phyloP scores from a whole-genome alignment of 1,284 basidiomycete genomes.

The Leccinum discolor region DNA sequence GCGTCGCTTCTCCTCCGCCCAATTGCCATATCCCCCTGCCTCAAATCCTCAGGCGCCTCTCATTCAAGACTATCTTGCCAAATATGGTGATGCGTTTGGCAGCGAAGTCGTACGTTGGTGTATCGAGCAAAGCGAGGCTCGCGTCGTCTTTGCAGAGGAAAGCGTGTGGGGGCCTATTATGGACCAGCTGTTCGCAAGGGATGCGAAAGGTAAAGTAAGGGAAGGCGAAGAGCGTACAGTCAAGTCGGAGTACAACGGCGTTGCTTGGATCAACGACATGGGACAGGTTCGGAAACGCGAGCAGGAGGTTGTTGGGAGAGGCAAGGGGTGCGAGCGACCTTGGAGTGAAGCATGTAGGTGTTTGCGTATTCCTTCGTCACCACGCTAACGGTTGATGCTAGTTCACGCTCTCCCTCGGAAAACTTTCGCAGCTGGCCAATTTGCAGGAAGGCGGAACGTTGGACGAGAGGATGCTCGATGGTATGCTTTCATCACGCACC shows the following conservation, averaged over 20 bases:
- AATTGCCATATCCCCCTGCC: slow-evolving; percentile 59
- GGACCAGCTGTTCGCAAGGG: slow-evolving; percentile 68
- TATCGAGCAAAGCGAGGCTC: slow-evolving; percentile 66
- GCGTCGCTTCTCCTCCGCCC: slow-evolving; percentile 81
- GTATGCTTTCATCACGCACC: slow-evolving; percentile 34
- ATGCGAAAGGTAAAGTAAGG: slow-evolving; percentile 27
- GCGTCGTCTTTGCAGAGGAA: slow-evolving; percentile 33
- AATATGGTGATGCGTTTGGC: slow-evolving; percentile 85
- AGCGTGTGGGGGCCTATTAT: slow-evolving; percentile 48
- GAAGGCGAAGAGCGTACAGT: slow-evolving; percentile 18
- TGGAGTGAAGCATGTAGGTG: slow-evolving; percentile 71
- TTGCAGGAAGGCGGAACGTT: slow-evolving; percentile 52
- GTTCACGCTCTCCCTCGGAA: slow-evolving; percentile 91
- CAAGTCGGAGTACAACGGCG: slow-evolving; percentile 39
- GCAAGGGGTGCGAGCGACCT: slow-evolving; percentile 60
- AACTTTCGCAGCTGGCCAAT: slow-evolving; percentile 82
- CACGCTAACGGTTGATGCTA: slow-evolving; percentile 34
- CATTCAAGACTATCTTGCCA: slow-evolving; percentile 77
- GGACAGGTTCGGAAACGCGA: slow-evolving; percentile 69
- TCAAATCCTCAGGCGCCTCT: slow-evolving; percentile 60
- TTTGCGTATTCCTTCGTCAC: not conserved
- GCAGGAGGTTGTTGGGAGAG: slow-evolving; percentile 63
- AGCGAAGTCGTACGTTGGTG: slow-evolving; percentile 89
- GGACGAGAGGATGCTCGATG: slow-evolving; percentile 55
- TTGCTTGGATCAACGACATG: slow-evolving; percentile 93